These are phyloP conservation scores for Cladosporium sp. DNA, from an alignment of 2,329 filamentous ascomycete species.

Conservation along the genomic window DNA sequence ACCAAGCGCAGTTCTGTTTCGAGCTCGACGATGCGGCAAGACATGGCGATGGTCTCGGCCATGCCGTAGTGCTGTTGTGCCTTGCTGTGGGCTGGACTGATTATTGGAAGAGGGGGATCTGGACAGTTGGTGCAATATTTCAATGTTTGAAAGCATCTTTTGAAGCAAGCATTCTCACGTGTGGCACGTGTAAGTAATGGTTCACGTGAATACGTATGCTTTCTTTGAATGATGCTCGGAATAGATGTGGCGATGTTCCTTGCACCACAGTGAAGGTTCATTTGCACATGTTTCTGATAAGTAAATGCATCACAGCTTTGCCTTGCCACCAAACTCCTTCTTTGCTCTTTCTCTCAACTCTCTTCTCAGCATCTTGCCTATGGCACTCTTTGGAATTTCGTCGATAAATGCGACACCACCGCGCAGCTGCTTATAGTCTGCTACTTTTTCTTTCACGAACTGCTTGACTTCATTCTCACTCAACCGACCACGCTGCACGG, in stretches of 20 bases:
- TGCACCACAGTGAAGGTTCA: too few relatives aligned
- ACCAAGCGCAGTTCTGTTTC: conserved; percentile 23
- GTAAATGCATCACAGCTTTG: background rate
- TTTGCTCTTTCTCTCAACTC: conserved; percentile 35
- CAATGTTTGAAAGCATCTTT: too few relatives aligned
- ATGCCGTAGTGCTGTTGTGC: background rate
- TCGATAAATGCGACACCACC: conserved; percentile 44
- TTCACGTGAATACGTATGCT: too few relatives aligned
- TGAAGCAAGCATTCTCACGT: too few relatives aligned
- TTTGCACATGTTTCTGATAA: background rate
- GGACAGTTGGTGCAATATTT: too few relatives aligned
- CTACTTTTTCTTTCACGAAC: conserved; percentile 42
- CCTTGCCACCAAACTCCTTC: background rate
- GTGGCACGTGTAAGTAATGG: too few relatives aligned
- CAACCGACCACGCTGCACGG: conserved; percentile 32
- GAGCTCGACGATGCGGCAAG: conserved; percentile 17
- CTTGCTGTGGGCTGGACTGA: background rate
- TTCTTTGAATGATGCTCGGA: too few relatives aligned
- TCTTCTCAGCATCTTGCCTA: conserved; percentile 46
- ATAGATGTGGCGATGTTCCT: too few relatives aligned
- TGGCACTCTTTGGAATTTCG: conserved; percentile 45
- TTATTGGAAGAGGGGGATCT: too few relatives aligned
- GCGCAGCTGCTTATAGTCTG: conserved; percentile 44
- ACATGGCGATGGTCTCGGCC: conserved; percentile 5
- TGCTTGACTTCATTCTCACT: conserved; percentile 38